Percentiles rank a stretch among this genome's conserved stretches.
phyloP scores from a whole-genome alignment of 2,329 filamentous ascomycete species.

The Exophiala sp. region DNA sequence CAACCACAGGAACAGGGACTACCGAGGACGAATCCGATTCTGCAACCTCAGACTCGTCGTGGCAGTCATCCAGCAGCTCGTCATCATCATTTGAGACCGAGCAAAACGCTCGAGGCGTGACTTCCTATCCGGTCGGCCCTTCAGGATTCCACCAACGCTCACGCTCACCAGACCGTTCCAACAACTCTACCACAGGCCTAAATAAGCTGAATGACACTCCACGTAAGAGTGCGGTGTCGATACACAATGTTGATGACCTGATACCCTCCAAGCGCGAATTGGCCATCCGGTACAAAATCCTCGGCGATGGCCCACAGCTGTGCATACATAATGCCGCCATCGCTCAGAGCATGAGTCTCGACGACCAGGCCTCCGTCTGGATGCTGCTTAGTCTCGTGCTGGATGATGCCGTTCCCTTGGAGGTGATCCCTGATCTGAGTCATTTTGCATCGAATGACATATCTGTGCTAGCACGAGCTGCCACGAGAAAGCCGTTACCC shows the following conservation, averaged over 20 bases:
- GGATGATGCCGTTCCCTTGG: constrained; percentile 67
- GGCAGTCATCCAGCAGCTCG: constrained; percentile 56
- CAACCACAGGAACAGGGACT: constrained; percentile 40
- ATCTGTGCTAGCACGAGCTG: constrained; percentile 62
- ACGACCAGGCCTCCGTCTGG: constrained; percentile 77
- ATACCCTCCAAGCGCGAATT: constrained; percentile 74
- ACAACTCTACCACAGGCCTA: constrained; percentile 51
- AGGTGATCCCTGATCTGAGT: constrained; percentile 41
- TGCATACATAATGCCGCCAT: constrained; percentile 78
- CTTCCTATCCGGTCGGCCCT: constrained; percentile 30
- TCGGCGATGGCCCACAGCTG: constrained; percentile 72
- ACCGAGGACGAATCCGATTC: constrained; percentile 40
- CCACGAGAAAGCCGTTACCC: constrained; percentile 42
- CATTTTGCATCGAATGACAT: constrained; percentile 55
- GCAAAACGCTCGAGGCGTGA: constrained; percentile 45
- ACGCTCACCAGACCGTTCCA: constrained; percentile 44
- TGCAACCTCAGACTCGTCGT: constrained; percentile 47
- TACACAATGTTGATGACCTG: constrained; percentile 59
- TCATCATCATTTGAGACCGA: constrained; percentile 44
- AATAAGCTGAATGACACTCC: constrained; percentile 42
- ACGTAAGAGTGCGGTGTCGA: constrained; percentile 62
- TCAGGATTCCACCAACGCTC: constrained; percentile 47
- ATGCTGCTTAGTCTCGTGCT: constrained; percentile 71
- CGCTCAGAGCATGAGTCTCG: constrained; percentile 63
- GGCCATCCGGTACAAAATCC: constrained; percentile 74